Evolutionary conservation across 345 rosid genomes (phyloP), one percentile per base, ranked within the genome.

Genomic region (Lepidium africanum): DNA sequence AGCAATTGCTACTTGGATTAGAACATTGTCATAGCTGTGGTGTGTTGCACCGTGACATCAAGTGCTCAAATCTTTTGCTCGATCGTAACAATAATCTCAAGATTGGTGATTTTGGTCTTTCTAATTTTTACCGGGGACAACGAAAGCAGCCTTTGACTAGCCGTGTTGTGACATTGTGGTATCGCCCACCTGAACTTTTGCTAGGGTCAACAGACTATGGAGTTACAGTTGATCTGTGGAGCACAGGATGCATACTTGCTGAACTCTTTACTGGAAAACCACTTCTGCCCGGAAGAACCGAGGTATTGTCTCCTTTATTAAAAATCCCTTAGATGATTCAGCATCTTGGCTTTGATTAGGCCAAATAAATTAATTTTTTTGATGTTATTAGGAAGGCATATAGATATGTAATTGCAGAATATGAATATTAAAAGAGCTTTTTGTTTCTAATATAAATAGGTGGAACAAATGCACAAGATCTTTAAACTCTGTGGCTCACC

Each of bases 401-500:
- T 42, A 41, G 42, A 17, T 40, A 32, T 16, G 4, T 55, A 1
- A 15, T 12, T 46, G 37, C 11, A 33, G 41, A 43, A 49, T 23
- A 43, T 61, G 42, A 21, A 32, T 19, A 17, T 21, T 15, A 23
- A 73, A 2, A n/a, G 32, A 33, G 53, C 21, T 12, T 72, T 73
- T 23, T 51, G 48, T 51, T 73, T 59, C 11, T 67, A 45, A 33
- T 17, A 46, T 46, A 19, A 60, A 38, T 32, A 84, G 87, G 91
- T 86, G 21, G 92, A 86, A 65, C 92, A 86, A 19, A 82, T 86
- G 63, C 92, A 86, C 43, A 86, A 84, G 73, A 82, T 86, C 54
- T 86, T 86, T 78, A 86, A 86, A 67, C 89, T 86, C 35, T 86
- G 92, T 2, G 92, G 92, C 25, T 86, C 92, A 69, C 92, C 92